Percentiles rank a stretch among this genome's conserved stretches.
phyloP scores from a whole-genome alignment of 2,329 filamentous ascomycete genomes.

The Fusarium mundagurra region DNA sequence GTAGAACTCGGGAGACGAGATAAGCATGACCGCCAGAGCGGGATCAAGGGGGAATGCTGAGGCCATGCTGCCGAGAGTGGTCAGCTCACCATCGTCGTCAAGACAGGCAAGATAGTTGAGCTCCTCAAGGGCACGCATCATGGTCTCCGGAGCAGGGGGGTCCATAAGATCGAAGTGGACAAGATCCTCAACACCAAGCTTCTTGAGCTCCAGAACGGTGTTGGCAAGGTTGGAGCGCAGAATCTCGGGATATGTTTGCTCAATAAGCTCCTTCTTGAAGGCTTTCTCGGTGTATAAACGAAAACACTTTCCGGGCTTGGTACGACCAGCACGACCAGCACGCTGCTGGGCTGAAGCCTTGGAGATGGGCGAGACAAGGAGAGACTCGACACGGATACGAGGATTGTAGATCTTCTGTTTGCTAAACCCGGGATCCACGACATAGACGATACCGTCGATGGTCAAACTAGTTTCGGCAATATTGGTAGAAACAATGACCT shows the following conservation, averaged over 20 bases:
- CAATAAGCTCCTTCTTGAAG: slow-evolving; percentile 97
- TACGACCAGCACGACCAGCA: slow-evolving; percentile 99
- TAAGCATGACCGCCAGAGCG: slow-evolving; percentile 94
- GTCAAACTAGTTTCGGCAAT: slow-evolving; percentile 98
- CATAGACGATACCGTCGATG: slow-evolving; percentile 98
- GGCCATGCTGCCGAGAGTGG: slow-evolving; percentile 82
- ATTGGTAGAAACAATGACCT: slow-evolving; percentile 94
- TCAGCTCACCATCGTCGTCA: slow-evolving; percentile 95
- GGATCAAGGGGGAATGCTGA: slow-evolving; percentile 97
- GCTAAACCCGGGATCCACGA: slow-evolving; percentile 98
- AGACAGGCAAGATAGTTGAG: slow-evolving; percentile 97
- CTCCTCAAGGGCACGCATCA: slow-evolving; percentile 97
- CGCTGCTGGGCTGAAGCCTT: slow-evolving; percentile 97
- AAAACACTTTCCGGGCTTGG: slow-evolving; percentile 97
- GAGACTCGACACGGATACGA: slow-evolving; percentile 92
- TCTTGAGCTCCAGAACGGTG: slow-evolving; percentile 96
- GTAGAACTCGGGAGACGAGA: slow-evolving; percentile 96
- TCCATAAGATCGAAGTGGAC: slow-evolving; percentile 99
- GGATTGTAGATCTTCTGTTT: slow-evolving; percentile 99
- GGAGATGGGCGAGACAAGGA: slow-evolving; percentile 97
- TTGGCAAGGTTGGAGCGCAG: slow-evolving; percentile 93
- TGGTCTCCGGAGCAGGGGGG: slow-evolving; percentile 94
- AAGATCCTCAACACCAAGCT: slow-evolving; percentile 92
- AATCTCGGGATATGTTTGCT: slow-evolving; percentile 97
- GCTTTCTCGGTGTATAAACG: slow-evolving; percentile 93